Evolutionary conservation across 768 basidiomycete species (phyloP).

Genomic region (Dioszegia hungarica): DNA sequence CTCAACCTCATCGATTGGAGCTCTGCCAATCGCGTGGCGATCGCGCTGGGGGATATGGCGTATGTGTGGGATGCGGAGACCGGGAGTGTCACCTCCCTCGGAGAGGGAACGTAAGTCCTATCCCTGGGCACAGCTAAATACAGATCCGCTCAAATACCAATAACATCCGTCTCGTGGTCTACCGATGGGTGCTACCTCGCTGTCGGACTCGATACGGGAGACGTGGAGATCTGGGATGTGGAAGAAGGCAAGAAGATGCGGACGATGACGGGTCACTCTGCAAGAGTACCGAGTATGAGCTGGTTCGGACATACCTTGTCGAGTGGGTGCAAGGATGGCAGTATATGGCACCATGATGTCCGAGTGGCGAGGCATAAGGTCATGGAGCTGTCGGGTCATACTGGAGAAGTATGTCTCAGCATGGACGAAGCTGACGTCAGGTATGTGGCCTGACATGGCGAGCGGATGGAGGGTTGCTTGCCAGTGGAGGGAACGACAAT

Average conservation of each 20-base stretch:
- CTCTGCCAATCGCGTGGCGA: constrained; percentile 76
- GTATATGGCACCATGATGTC: constrained; percentile 96
- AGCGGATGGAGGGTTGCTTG: constrained; percentile 75
- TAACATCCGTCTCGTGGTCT: constrained; percentile 49
- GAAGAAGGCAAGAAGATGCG: constrained; percentile 72
- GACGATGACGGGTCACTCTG: constrained; percentile 77
- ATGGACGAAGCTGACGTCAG: constrained; percentile 8
- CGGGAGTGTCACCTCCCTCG: constrained; percentile 60
- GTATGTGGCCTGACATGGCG: constrained; percentile 84
- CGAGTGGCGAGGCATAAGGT: constrained; percentile 81
- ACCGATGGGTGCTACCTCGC: constrained; percentile 64
- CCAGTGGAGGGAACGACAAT: constrained; percentile 95
- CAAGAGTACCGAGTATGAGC: constrained; percentile 73
- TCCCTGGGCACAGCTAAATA: neutral
- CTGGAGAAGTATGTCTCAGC: constrained; percentile 65
- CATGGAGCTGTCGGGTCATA: constrained; percentile 82
- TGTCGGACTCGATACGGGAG: constrained; percentile 72
- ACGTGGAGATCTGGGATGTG: constrained; percentile 90
- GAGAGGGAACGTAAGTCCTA: constrained; percentile 10
- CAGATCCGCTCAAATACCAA: constrained; percentile 35
- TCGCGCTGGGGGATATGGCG: constrained; percentile 77
- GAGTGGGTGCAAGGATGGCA: constrained; percentile 87
- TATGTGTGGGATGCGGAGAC: constrained; percentile 94
- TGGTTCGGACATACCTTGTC: constrained; percentile 85
- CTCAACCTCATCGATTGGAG: constrained; percentile 92